Conservation (phyloP, 75 land plant species). For the Adiantum capillusveneris region DNA sequence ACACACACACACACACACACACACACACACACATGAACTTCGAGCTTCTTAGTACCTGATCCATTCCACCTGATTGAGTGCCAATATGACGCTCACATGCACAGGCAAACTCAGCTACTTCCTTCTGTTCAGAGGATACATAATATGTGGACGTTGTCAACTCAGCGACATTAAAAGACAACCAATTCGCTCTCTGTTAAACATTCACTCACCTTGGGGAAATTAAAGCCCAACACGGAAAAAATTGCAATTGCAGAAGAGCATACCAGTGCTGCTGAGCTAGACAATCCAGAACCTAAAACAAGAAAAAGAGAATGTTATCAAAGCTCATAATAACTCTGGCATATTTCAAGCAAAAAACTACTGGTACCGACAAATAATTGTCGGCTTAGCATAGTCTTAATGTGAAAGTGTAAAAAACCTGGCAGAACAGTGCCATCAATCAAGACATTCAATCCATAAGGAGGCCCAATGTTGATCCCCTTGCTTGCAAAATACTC, state of each 20-base stretch:
- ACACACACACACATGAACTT: too few species aligned
- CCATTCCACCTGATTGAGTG: slow-evolving; percentile 99
- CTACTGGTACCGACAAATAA: too few species aligned
- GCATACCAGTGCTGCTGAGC: slow-evolving; percentile 98
- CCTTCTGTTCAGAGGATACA: slow-evolving; percentile 59
- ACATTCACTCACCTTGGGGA: slow-evolving; percentile 69
- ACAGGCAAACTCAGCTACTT: slow-evolving; percentile 89
- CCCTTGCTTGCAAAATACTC: slow-evolving; percentile 69
- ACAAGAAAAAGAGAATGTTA: too few species aligned
- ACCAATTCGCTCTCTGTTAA: too few species aligned
- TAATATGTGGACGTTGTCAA: background rate
- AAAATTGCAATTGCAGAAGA: slow-evolving; percentile 89
- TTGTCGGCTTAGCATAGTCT: too few species aligned
- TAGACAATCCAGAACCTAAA: slow-evolving; percentile 92
- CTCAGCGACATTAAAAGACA: too few species aligned
- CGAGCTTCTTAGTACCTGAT: slow-evolving; percentile 55
- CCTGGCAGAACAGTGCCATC: slow-evolving; percentile 99
- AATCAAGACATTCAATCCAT: slow-evolving; percentile 74
- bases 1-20: background rate
- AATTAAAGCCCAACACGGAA: slow-evolving; percentile 56
- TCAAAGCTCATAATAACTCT: too few species aligned
- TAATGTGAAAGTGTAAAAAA: too few species aligned
- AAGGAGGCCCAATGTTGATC: slow-evolving; percentile 30
- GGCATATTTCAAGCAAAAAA: too few species aligned
- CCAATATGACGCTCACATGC: slow-evolving; percentile 95